Evolutionary conservation across 1,139 yeast genomes (phyloP), one percentile per base, ranked within the genome.

Genomic region (Yamadazyma friedrichii): DNA sequence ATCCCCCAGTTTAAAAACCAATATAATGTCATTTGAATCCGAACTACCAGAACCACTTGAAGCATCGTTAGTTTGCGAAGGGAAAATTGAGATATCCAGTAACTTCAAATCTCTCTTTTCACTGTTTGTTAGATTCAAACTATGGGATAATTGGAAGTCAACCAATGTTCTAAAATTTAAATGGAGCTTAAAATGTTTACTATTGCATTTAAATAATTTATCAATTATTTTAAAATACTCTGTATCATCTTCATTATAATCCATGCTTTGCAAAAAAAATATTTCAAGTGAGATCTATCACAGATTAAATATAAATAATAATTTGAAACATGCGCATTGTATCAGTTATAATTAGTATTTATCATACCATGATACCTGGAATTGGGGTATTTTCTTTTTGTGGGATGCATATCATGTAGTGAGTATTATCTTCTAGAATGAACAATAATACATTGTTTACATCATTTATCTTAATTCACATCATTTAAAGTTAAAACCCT

Each of bases 121-220:
- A 15, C 22, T 31, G 24, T 34, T 34, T 20, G 30, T 37, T 16
- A 41, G 28, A 3, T 10, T 17, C n/a, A 41, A 28, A 4, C 9
- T 13, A 26, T 35, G 22, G n/a, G 62, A 49, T 37, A 65, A 47
- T 31, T 56, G 45, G 36, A 63, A 60, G 45, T 65, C 67, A 15
- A 58, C 58, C 17, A 63, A 46, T 3, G 66, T 61, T 36, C 67
- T 49, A 27, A 61, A 48, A 29, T 54, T 44, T 36, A 53, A 53
- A 40, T 63, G 67, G 25, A 53, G 47, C 8, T 5, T 5, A 8
- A 20, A 20, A 20, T 20, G 24, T 35, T 56, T 54, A 25, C 53
- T 43, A 29, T 52, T 47, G 25, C 51, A 52, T 15, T 48, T 49
- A 59, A 59, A 54, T 12, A 61, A 48, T 1, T 60, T 56, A 15